Evolutionary conservation across 139 green algal genomes (phyloP).

Genomic region (Axilococcus clingmanii): DNA sequence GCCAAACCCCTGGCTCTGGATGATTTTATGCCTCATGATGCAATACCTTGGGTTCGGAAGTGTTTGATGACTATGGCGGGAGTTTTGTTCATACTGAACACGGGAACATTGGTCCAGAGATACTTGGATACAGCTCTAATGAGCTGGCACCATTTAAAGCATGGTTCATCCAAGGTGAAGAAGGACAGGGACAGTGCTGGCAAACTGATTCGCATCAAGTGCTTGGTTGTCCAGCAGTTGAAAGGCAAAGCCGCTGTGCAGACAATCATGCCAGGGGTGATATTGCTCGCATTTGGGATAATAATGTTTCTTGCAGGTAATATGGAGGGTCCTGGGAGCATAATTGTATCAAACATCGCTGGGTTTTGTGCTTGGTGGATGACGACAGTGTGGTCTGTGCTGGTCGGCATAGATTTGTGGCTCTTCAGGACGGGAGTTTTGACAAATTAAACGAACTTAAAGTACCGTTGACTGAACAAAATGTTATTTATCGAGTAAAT

Average conservation of each 20-base stretch:
- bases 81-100: not conserved
- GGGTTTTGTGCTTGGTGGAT: slow-evolving; percentile 18
- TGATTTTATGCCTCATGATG: not conserved
- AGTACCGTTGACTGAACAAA: not conserved
- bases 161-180: slow-evolving; percentile 2
- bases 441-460: not conserved
- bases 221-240: slow-evolving; percentile 1
- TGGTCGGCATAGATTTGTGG: slow-evolving; percentile 13
- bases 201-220: slow-evolving; percentile 9
- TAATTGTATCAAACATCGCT: slow-evolving; percentile 6
- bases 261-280: not conserved
- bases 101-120: slow-evolving; percentile 10
- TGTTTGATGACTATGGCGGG: not conserved
- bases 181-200: slow-evolving; percentile 1
- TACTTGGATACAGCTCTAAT: slow-evolving; percentile 18
- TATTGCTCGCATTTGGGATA: not conserved
- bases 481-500: not conserved
- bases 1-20: not conserved
- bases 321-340: not conserved
- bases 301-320: too few species aligned
- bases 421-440: slow-evolving; percentile 15
- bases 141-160: slow-evolving; percentile 23
- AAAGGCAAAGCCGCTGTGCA: not conserved
- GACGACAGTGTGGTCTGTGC: slow-evolving; percentile 16
- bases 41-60: not conserved